These are phyloP conservation scores for Plectosphaerella cucumerina DNA, from an alignment of 2,329 filamentous ascomycete species.

Conservation along the genomic window DNA sequence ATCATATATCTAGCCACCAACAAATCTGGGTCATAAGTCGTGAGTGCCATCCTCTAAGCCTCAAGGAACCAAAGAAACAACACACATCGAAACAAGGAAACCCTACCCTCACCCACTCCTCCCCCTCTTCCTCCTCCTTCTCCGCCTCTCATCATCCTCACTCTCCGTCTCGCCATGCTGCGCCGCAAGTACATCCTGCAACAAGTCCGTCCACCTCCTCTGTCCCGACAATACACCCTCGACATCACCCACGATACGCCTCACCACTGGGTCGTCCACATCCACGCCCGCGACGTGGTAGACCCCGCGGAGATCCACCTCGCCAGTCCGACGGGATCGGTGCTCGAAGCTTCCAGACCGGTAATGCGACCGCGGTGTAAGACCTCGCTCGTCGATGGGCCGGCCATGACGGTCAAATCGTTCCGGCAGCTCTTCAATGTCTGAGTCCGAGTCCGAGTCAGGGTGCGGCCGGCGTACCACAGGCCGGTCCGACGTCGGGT, in stretches of 20 bases:
- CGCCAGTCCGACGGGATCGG: constrained; percentile 22
- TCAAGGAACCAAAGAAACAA: constrained; percentile 3
- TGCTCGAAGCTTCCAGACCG: constrained; percentile 40
- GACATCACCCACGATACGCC: constrained; percentile 30
- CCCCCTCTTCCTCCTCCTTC: constrained; percentile 15
- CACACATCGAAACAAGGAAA: constrained; percentile 10
- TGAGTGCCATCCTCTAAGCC: background rate
- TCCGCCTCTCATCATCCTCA: constrained; percentile 9
- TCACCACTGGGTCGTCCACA: constrained; percentile 36
- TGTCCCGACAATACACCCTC: constrained; percentile 26
- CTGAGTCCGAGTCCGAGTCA: constrained; percentile 25
- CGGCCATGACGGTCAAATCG: constrained; percentile 42
- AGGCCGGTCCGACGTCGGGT: constrained; percentile 27
- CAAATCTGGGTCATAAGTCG: background rate
- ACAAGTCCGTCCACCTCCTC: constrained; percentile 23
- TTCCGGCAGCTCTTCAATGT: constrained; percentile 40
- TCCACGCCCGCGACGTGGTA: constrained; percentile 44
- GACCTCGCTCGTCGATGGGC: constrained; percentile 26
- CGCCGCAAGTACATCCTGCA: constrained; percentile 21
- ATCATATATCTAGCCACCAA: no score
- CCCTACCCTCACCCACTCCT: constrained; percentile 1
- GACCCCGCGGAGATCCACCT: constrained; percentile 32
- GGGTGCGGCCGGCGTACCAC: constrained; percentile 14
- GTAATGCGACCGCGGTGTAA: constrained; percentile 21
- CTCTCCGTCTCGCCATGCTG: constrained; percentile 10